Evolutionary conservation across 2,329 filamentous ascomycete species (phyloP), one percentile per base, ranked within the genome.

Genomic region (Epichloe scottii): DNA sequence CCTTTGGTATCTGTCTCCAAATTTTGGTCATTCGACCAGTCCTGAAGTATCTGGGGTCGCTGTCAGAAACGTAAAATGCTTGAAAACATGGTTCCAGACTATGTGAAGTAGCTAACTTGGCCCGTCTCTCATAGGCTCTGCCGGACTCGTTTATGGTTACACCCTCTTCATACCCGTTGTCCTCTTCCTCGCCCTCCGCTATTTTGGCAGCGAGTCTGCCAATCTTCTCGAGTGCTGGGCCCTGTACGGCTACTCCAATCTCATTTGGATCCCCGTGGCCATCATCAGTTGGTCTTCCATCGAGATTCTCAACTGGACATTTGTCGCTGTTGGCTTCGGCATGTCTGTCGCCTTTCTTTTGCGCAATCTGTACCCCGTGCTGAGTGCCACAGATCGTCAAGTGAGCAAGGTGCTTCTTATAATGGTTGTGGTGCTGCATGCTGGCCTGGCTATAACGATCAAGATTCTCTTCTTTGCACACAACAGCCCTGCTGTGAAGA

Each of bases 381-480:
- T 98, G 54, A 93, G 84, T 66, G 90, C 91, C 45, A 96, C 90
- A 35, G 93, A 97, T 68, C 82, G 84, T 55, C 89, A 95, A 74
- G 89, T 87, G 23, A 93, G 87, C 69, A 95, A 94, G 77, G 76
- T 89, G 21, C 70, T 98, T 55, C 75, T 98, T 53, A 74, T 97
- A 49, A 73, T 91, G 21, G 90, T 98, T 26, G 78, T 97, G 33
- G 77, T 79, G 33, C 74, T 97, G 55, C 93, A 98, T 70, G 84
- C 89, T 30, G 93, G 85, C n/a, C 75, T 98, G 58, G 81, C 91
- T 1, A 80, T 97, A 60, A 87, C 91, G 4, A 97, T 98, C 70
- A 97, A 97, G 77, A 84, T 96, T 53, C 71, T 97, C 30, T 97
- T 97, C 77, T 98, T 98, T 70, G 90, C 89, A 59, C 82, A 87